Evolutionary conservation across 495 filamentous ascomycete species (phyloP), one percentile per base, ranked within the genome.

Genomic region (Clavariopsis aquatica): DNA sequence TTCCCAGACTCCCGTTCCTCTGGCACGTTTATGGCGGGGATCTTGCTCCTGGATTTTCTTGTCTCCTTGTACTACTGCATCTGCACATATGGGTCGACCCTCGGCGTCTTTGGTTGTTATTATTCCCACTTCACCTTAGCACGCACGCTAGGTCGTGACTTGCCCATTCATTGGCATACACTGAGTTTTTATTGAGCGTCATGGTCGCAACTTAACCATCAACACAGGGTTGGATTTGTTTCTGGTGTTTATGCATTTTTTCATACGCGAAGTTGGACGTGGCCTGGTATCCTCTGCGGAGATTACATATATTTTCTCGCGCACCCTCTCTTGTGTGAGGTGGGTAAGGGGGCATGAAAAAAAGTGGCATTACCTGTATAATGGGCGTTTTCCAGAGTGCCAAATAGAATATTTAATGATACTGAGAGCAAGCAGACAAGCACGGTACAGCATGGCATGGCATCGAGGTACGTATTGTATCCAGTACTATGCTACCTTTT

Each of bases 21-120:
- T 22, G n/a, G 49, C 53, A 43, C 52, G 62, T 55, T 59, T 49
- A 31, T 52, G 62, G 47, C 46, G 62, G 52, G n/a, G 53, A 51
- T 27, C 61, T 27, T 19, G 23, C 23, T 19, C 2, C 24, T 54
- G 31, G 62, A 65, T 43, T 31, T 38, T 36, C 55, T 60, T 65
- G 46, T 5, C 54, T 52, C 23, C 24, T 47, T 46, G 55, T 54
- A 52, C 47, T 22, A 65, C 49, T 23, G n/a, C 22, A 38, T 52
- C 23, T 20, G 3, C 24, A 19, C 47, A 54, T 45, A 43, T 43
- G 38, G 38, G n/a, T 43, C 38, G 38, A n/a, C 51, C 36, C 34
- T 49, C 43, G 60, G 60, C 60, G 60, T 63, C 56, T 55, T 20
- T 47, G 49, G 43, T 59, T 22, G 7, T 45, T 20, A 20, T 46